A percentile compares a stretch with the other conserved stretches of the same genome.
Evolutionary conservation across 2,329 filamentous ascomycete genomes (phyloP).

Genomic region (Fusarium sp.): DNA sequence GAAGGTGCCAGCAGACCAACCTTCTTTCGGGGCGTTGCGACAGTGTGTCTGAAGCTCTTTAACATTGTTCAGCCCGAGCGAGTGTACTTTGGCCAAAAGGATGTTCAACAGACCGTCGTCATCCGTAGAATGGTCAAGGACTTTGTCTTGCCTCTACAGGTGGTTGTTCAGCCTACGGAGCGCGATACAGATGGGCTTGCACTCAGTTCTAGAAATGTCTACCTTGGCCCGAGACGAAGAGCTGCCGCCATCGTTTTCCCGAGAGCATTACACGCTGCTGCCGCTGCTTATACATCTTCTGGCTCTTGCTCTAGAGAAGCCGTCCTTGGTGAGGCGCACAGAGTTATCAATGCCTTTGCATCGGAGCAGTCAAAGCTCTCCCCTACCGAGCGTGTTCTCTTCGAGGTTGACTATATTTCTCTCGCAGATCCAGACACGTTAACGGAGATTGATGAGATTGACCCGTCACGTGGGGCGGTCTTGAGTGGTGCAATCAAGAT

Average conservation of each 20-base stretch:
- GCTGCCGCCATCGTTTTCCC: conserved; percentile 78
- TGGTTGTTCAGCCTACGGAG: conserved; percentile 79
- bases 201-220: conserved; percentile 93
- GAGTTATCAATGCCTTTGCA: conserved; percentile 66
- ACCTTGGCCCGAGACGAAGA: conserved; percentile 81
- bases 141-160: conserved; percentile 81
- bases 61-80: conserved; percentile 69
- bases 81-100: conserved; percentile 96
- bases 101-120: conserved; percentile 94
- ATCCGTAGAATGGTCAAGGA: conserved; percentile 89
- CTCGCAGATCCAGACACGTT: conserved; percentile 87
- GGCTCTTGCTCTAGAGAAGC: conserved; percentile 66
- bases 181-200: conserved; percentile 86
- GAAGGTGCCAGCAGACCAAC: conserved; percentile 90
- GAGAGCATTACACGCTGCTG: conserved; percentile 76
- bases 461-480: conserved; percentile 78
- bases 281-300: conserved; percentile 70
- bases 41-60: conserved; percentile 86
- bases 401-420: conserved; percentile 92
- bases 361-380: conserved; percentile 71
- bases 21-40: conserved; percentile 96
- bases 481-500: conserved; percentile 93
- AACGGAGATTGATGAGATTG: conserved; percentile 79
- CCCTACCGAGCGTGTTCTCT: conserved; percentile 72
- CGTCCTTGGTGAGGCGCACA: conserved; percentile 78